Conservation (phyloP, 345 rosid species). For the Limnanthes douglasii region DNA sequence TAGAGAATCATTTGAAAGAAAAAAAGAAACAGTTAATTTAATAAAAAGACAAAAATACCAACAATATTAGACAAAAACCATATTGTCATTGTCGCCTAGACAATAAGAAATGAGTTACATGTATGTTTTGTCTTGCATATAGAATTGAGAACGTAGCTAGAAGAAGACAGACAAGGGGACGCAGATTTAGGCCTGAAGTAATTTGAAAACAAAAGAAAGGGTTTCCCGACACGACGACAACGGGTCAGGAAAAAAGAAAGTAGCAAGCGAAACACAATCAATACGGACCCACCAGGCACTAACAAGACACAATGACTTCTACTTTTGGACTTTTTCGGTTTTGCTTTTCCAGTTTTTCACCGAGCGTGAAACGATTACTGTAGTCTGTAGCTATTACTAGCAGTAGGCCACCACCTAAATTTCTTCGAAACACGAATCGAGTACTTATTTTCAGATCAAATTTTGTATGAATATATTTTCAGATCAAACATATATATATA, state of each 20-base stretch:
- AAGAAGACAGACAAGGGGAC: slow-evolving; percentile 19
- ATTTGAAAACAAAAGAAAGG: slow-evolving; percentile 7
- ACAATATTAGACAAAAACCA: no score
- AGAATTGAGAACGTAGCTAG: neutral
- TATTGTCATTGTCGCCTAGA: no score
- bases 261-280: slow-evolving; percentile 27
- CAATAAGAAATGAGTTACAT: no score
- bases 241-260: neutral
- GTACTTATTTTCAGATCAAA: neutral
- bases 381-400: slow-evolving; percentile 10
- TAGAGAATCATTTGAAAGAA: no score
- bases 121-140: slow-evolving; percentile 15
- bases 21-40: no score
- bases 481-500: neutral
- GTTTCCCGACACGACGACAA: slow-evolving; percentile 38
- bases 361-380: slow-evolving; percentile 55
- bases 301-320: slow-evolving; percentile 33
- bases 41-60: no score
- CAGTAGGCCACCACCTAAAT: slow-evolving; percentile 17
- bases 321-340: slow-evolving; percentile 44
- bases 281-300: slow-evolving; percentile 44
- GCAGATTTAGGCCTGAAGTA: slow-evolving; percentile 26
- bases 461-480: neutral
- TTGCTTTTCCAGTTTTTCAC: slow-evolving; percentile 36
- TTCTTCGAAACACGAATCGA: no score